phyloP scores from a whole-genome alignment of 345 rosid genomes.

The Pistacia atlantica region DNA sequence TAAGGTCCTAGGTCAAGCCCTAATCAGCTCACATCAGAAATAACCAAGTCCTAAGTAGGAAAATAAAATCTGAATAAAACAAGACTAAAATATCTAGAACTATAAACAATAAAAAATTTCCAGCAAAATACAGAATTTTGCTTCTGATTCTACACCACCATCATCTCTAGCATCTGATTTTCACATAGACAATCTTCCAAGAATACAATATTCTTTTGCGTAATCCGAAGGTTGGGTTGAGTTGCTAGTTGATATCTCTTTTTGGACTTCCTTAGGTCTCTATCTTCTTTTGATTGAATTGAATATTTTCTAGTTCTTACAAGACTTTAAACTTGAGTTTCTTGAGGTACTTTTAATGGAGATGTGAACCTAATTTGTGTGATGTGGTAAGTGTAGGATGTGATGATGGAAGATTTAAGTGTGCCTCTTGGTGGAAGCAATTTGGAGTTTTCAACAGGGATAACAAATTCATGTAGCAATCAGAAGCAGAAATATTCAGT shows the following conservation, averaged over 20 bases:
- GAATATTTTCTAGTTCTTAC: not conserved
- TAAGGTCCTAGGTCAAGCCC: too few species aligned
- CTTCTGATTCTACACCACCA: not conserved
- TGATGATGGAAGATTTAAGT: slow-evolving; percentile 44
- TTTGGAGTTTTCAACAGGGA: slow-evolving; percentile 36
- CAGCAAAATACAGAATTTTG: too few species aligned
- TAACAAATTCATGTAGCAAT: slow-evolving; percentile 30
- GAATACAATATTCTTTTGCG: not conserved
- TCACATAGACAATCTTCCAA: not conserved
- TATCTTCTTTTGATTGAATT: slow-evolving; percentile 1
- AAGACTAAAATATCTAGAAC: too few species aligned
- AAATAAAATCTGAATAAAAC: not conserved
- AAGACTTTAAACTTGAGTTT: slow-evolving; percentile 7
- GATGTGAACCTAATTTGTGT: not conserved
- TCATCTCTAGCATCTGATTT: not conserved
- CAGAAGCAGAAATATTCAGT: slow-evolving; percentile 27
- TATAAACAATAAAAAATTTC: too few species aligned
- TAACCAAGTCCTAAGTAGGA: not conserved
- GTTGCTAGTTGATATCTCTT: not conserved
- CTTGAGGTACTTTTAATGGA: slow-evolving; percentile 13
- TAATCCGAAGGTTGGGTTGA: not conserved
- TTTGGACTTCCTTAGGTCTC: not conserved
- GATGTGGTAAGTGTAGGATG: slow-evolving; percentile 45
- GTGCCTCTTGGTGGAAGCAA: slow-evolving; percentile 31
- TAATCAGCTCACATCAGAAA: too few species aligned